A percentile compares a stretch with the other conserved stretches of the same genome.
Conservation (phyloP, 2,329 filamentous ascomycete genomes). For the Onygena corvina region DNA sequence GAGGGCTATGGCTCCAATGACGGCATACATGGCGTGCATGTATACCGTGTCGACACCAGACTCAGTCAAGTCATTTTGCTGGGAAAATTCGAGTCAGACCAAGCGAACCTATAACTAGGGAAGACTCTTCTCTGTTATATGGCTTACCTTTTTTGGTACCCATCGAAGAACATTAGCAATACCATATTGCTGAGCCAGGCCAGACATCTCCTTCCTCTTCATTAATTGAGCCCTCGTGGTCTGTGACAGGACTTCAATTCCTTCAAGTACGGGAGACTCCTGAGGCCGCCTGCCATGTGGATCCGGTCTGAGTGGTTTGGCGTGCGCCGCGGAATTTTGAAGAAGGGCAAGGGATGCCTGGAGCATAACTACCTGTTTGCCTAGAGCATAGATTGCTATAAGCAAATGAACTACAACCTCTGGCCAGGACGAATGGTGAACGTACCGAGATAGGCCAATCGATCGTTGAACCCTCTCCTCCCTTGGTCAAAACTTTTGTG, state of each 20-base stretch:
- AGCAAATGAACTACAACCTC: neutral
- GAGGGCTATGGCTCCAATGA: conserved; percentile 79
- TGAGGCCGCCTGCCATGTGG: conserved; percentile 52
- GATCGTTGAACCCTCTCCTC: conserved; percentile 84
- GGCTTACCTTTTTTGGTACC: conserved; percentile 65
- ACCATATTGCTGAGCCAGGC: conserved; percentile 57
- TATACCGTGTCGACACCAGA: conserved; percentile 68
- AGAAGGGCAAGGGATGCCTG: conserved; percentile 54
- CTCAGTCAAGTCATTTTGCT: conserved; percentile 54
- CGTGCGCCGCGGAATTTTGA: conserved; percentile 30
- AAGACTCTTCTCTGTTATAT: neutral
- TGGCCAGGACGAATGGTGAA: neutral
- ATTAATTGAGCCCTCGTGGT: conserved; percentile 51
- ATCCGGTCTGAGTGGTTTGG: conserved; percentile 31
- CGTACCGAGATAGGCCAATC: conserved; percentile 76
- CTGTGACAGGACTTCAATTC: conserved; percentile 58
- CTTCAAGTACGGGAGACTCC: conserved; percentile 55
- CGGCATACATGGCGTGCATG: conserved; percentile 66
- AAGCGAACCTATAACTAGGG: neutral
- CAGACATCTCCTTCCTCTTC: conserved; percentile 52
- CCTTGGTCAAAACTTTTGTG: conserved; percentile 98
- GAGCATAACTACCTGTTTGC: conserved; percentile 52
- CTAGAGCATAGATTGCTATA: conserved; percentile 26
- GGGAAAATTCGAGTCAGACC: neutral
- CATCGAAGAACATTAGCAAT: conserved; percentile 68